A percentile compares a stretch with the other conserved stretches of the same genome.
phyloP scores from a whole-genome alignment of 495 filamentous ascomycete genomes.

The Lasiosphaeria miniovina region DNA sequence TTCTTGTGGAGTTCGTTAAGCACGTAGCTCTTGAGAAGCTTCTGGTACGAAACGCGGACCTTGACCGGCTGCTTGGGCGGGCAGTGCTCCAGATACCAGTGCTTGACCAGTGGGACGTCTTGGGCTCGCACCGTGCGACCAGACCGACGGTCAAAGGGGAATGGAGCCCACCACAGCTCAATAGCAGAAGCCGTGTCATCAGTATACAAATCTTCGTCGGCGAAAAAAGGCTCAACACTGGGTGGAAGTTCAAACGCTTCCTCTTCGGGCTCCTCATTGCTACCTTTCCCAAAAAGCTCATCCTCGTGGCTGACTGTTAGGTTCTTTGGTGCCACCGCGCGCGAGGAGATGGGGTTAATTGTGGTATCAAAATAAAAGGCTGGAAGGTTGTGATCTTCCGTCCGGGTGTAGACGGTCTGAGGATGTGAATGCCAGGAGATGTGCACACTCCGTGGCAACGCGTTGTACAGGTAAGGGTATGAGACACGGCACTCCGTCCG shows the following conservation, averaged over 20 bases:
- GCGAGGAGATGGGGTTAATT: constrained; percentile 96
- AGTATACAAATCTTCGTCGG: constrained; percentile 85
- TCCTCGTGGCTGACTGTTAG: constrained; percentile 91
- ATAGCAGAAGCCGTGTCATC: constrained; percentile 90
- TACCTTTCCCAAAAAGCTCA: constrained; percentile 83
- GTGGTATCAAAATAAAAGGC: constrained; percentile 97
- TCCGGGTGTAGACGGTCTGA: constrained; percentile 84
- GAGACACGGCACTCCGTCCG: constrained; percentile 94
- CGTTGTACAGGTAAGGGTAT: constrained; percentile 95
- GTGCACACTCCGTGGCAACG: constrained; percentile 89
- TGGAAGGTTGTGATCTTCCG: constrained; percentile 84
- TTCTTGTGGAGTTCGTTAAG: constrained; percentile 96
- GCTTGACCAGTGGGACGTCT: constrained; percentile 95
- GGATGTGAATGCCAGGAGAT: constrained; percentile 92
- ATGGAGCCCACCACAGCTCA: constrained; percentile 96
- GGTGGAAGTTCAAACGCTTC: constrained; percentile 82
- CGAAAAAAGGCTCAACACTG: constrained; percentile 82
- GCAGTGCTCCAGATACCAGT: constrained; percentile 97
- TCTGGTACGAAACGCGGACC: constrained; percentile 98
- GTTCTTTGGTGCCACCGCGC: constrained; percentile 93
- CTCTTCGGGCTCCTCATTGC: constrained; percentile 69
- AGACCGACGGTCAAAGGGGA: constrained; percentile 93
- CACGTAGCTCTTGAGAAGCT: constrained; percentile 93
- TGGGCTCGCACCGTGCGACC: constrained; percentile 96
- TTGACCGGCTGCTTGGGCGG: constrained; percentile 88